Conservation (phyloP, 768 basidiomycete species). For the Phanerochaete carnosa region DNA sequence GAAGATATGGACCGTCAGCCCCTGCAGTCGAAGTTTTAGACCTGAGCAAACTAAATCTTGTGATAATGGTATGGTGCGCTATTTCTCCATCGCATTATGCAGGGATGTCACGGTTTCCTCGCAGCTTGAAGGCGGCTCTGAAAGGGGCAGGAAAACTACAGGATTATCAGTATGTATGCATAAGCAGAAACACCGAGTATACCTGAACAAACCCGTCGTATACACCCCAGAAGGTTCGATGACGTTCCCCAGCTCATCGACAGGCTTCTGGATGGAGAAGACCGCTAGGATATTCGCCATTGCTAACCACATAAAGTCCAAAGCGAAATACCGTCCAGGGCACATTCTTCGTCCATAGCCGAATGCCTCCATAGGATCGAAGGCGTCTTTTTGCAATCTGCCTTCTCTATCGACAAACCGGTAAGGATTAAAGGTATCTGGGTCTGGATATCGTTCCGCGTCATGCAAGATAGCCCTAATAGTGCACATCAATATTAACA, state of each 20-base stretch:
- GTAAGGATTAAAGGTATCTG: conserved; percentile 17
- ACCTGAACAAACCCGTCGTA: background rate
- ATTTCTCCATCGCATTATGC: no score
- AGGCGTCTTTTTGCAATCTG: conserved; percentile 5
- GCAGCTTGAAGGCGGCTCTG: background rate
- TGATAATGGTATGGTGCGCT: no score
- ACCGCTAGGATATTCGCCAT: conserved; percentile 7
- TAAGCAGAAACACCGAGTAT: background rate
- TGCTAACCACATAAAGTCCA: conserved; percentile 12
- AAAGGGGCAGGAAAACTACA: background rate
- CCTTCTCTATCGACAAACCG: conserved; percentile 7
- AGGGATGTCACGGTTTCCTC: background rate
- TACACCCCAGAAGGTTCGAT: background rate
- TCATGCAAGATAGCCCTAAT: conserved; percentile 19
- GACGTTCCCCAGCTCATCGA: background rate
- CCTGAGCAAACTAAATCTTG: no score
- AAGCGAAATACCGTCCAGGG: conserved; percentile 17
- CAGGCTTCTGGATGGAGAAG: conserved; percentile 7
- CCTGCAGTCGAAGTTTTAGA: no score
- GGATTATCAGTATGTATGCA: background rate
- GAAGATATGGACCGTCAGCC: no score
- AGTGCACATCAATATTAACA: background rate
- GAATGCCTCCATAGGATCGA: conserved; percentile 9
- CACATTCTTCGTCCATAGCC: conserved; percentile 18
- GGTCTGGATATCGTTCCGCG: conserved; percentile 14